Base-by-base conservation (phyloP, 2,329 filamentous ascomycete genomes). In the Fonsecaea erecta region DNA sequence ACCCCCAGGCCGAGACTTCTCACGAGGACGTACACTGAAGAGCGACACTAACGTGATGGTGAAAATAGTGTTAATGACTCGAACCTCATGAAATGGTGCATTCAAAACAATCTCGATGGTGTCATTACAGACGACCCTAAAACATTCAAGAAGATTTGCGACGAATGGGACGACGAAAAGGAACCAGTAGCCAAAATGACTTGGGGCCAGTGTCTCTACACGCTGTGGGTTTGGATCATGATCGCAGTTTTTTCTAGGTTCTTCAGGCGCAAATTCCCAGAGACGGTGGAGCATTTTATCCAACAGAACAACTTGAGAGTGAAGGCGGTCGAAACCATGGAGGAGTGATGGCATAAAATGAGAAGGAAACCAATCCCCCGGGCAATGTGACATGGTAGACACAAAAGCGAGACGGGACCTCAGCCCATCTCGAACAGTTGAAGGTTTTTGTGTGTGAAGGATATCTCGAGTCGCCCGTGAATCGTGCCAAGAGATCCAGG, bases 101-200 rank as follows among this genome's bases (percentile, higher is more conserved):
- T 96, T 35, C 77, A 82, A 30, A 79, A 85, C 48, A 75, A 77
- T 2, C 79, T 96, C 0, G 91, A 96, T 71, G 93, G 91, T 0
- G 89, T 97, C 3, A 88, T 97, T 60, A 96, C 93, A 0, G 93
- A 97, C 74, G 88, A 97, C 71, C 91, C 91, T 0, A 84, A 84
- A 74, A 77, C 84, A 69, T 94, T 88, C 73, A 69, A 65, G 26
- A 35, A 66, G 32, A 63, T 73, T n/a, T 71, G 70, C 53, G 67
- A 72, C 37, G 61, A 69, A 4, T 73, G 69, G 69, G 60, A 67
- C 26, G 64, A 68, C 2, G 26, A 60, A 46, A 52, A 58, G 12
- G 67, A 69, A 43, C 62, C 57, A 6, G 30, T 61, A 28, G 70
- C 63, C 32, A 64, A 54, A 48, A 18, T 53, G 21, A 73, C 60